These are phyloP conservation scores for Sanghuangporus sanghuang DNA, from an alignment of 1,284 basidiomycete species.

Conservation along the genomic window DNA sequence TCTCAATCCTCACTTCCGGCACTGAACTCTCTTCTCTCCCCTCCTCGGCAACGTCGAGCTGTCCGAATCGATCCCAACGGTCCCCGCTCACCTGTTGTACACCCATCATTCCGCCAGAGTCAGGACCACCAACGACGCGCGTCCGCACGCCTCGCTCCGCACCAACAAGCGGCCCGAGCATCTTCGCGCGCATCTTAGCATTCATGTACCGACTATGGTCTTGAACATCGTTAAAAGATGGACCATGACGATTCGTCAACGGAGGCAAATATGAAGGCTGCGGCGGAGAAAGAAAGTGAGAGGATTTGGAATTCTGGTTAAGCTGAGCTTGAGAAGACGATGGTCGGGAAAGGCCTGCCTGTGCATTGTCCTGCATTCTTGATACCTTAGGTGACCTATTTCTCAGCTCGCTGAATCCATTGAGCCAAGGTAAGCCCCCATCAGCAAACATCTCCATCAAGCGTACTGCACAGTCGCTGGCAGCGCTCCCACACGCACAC, in stretches of 20 bases:
- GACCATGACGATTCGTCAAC: conserved; percentile 3
- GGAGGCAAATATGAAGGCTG: neutral
- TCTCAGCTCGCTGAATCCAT: neutral
- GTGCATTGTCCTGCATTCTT: neutral
- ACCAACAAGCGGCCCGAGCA: conserved; percentile 65
- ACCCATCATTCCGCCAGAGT: conserved; percentile 55
- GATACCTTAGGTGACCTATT: neutral
- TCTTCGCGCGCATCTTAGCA: neutral
- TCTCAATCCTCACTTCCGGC: conserved; percentile 3
- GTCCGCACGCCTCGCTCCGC: conserved; percentile 62
- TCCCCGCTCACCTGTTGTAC: conserved; percentile 43
- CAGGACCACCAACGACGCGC: conserved; percentile 40
- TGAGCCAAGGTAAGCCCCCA: conserved; percentile 27
- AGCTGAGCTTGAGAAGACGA: neutral
- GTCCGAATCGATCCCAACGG: conserved; percentile 6
- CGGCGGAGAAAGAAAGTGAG: neutral
- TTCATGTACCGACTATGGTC: neutral
- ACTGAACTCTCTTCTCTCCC: neutral
- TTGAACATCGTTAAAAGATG: conserved; percentile 1
- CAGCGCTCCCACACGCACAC: conserved; percentile 66
- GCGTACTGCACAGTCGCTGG: conserved; percentile 59
- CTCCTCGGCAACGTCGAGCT: neutral
- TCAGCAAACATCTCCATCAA: conserved; percentile 66
- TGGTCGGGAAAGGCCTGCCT: neutral
- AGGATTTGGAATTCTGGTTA: neutral